These are phyloP conservation scores for Fusarium nurragi DNA, from an alignment of 2,329 filamentous ascomycete genomes.

Conservation along the genomic window DNA sequence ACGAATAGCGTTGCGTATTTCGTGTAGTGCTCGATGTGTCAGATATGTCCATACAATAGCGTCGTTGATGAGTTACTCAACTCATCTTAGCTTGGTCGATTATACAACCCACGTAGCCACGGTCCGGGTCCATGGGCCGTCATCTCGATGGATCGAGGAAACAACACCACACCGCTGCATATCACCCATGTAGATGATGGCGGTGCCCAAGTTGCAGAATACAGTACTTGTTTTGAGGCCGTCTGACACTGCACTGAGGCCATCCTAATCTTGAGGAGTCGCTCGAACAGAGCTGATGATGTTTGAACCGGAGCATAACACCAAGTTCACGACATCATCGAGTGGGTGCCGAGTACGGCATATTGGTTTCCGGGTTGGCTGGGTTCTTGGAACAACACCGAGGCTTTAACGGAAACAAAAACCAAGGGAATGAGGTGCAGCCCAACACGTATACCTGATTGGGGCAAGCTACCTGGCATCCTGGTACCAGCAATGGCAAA, in stretches of 20 bases:
- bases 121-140: conserved; percentile 38
- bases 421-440: not conserved
- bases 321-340: not conserved
- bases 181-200: not conserved
- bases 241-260: no score
- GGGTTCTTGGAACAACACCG: not conserved
- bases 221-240: not conserved
- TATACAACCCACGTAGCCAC: conserved; percentile 22
- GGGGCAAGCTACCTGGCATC: not conserved
- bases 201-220: not conserved
- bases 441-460: not conserved
- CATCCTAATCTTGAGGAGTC: no score
- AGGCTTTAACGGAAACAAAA: not conserved
- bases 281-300: no score
- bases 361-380: not conserved
- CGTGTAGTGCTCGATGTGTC: not conserved
- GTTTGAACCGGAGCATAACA: no score
- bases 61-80: not conserved
- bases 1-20: conserved; percentile 17
- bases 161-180: conserved; percentile 9
- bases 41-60: not conserved
- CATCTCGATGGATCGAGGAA: conserved; percentile 16
- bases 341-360: not conserved
- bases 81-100: conserved; percentile 21
- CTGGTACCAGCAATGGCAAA: not conserved